Evolutionary conservation across 2,329 filamentous ascomycete genomes (phyloP), one percentile per base, ranked within the genome.

Genomic region (Fusarium falciforme): DNA sequence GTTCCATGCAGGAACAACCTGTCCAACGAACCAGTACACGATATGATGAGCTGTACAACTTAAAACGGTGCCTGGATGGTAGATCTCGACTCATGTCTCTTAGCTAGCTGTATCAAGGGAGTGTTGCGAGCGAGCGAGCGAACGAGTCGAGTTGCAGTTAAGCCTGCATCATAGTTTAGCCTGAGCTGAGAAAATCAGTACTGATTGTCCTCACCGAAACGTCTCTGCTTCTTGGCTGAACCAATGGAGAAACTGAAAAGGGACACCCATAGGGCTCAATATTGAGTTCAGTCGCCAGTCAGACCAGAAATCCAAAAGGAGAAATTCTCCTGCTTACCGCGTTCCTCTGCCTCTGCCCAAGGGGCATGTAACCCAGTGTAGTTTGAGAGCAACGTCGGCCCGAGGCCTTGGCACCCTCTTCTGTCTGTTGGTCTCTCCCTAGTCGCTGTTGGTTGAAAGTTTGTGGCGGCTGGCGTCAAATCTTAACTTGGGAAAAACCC

Each of bases 381-480:
- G 42, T 63, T 61, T 42, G 54, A 71, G 52, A 55, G 52, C 54
- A 68, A 62, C 60, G 58, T 76, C 76, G 74, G 72, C 65, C 76
- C 76, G 74, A 74, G 62, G 65, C 68, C 74, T 64, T 73, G 72
- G 72, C 66, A 76, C 61, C 61, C 42, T 64, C 47, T 17, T 55
- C 31, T 52, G 40, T 29, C 47, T 61, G 52, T 71, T 57, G 52
- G 64, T 68, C 64, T 17, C 61, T 66, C 61, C 55, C 58, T 63
- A 58, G 69, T 67, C 73, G 25, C 47, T 64, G 40, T 57, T 70
- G 61, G 52, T 33, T 72, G 25, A 42, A 60, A 61, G 60, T 61
- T 72, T 65, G 74, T 77, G 73, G 73, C 66, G 64, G 69, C 52
- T 71, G 76, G 76, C 68, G 73, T 66, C 67, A 70, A 77, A 77